A percentile compares a stretch with the other conserved stretches of the same genome.
These are phyloP conservation scores for Ailanthus altissimus DNA, from an alignment of 345 rosid species.

Conservation along the genomic window DNA sequence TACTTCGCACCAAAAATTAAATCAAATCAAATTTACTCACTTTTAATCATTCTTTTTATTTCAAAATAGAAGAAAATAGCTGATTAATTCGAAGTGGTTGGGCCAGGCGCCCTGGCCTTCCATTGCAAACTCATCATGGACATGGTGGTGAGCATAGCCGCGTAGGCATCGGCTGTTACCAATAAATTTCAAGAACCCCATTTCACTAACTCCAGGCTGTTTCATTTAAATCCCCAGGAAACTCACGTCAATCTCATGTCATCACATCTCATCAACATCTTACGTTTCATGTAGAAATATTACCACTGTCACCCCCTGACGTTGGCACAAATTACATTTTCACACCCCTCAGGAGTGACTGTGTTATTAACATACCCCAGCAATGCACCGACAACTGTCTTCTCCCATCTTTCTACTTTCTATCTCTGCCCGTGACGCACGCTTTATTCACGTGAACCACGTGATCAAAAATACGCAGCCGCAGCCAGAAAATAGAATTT, in stretches of 20 bases:
- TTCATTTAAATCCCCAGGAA: background rate
- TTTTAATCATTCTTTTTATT: no score
- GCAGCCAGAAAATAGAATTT: no score
- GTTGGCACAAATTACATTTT: no score
- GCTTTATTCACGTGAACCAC: constrained; percentile 40
- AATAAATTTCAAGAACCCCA: background rate
- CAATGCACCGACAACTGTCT: constrained; percentile 9
- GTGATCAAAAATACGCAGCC: background rate
- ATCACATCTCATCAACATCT: no score
- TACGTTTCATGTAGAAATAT: background rate
- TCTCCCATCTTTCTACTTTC: background rate
- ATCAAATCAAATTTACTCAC: no score
- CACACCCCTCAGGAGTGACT: no score
- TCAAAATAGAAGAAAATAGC: background rate
- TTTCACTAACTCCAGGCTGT: background rate
- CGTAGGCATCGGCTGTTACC: background rate
- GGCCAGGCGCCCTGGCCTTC: background rate
- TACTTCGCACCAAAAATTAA: no score
- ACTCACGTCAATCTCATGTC: background rate
- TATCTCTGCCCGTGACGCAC: background rate
- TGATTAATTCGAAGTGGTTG: background rate
- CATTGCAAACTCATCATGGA: background rate
- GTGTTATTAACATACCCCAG: no score
- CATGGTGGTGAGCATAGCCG: background rate
- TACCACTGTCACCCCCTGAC: no score